These are phyloP conservation scores for Chondrostereum purpureum DNA, from an alignment of 1,284 basidiomycete genomes.

Conservation along the genomic window DNA sequence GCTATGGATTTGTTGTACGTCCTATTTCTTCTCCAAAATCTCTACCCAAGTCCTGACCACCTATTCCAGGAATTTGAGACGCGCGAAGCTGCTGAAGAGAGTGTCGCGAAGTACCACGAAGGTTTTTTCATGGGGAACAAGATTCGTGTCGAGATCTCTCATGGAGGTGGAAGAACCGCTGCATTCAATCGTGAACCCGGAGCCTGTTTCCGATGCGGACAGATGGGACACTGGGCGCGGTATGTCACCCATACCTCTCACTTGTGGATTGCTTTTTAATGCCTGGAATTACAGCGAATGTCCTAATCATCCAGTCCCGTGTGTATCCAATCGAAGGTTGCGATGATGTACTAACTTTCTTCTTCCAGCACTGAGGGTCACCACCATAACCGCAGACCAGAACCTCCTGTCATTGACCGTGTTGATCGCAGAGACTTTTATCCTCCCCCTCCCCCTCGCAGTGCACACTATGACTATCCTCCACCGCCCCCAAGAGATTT, in stretches of 20 bases:
- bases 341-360: not conserved
- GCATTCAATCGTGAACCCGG: constrained; percentile 74
- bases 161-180: constrained; percentile 72
- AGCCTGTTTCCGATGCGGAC: constrained; percentile 79
- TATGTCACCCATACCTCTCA: constrained; percentile 27
- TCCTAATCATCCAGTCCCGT: constrained; percentile 48
- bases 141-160: constrained; percentile 78
- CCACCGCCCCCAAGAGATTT: constrained; percentile 50
- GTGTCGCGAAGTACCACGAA: constrained; percentile 79
- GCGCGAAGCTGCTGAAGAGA: constrained; percentile 74
- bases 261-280: constrained; percentile 5
- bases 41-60: constrained; percentile 5
- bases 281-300: constrained; percentile 54
- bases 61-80: constrained; percentile 68
- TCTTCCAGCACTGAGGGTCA: constrained; percentile 16
- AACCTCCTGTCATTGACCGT: constrained; percentile 46
- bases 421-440: constrained; percentile 38
- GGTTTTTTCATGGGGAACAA: constrained; percentile 85
- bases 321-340: constrained; percentile 18
- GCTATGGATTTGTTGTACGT: constrained; percentile 81
- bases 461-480: constrained; percentile 54
- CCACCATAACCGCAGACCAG: constrained; percentile 21
- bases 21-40: constrained; percentile 3
- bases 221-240: constrained; percentile 83
- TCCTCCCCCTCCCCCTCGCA: constrained; percentile 32